Evolutionary conservation across 805 yeast species (phyloP).

Genomic region (Scheffersomyces amazonensis): DNA sequence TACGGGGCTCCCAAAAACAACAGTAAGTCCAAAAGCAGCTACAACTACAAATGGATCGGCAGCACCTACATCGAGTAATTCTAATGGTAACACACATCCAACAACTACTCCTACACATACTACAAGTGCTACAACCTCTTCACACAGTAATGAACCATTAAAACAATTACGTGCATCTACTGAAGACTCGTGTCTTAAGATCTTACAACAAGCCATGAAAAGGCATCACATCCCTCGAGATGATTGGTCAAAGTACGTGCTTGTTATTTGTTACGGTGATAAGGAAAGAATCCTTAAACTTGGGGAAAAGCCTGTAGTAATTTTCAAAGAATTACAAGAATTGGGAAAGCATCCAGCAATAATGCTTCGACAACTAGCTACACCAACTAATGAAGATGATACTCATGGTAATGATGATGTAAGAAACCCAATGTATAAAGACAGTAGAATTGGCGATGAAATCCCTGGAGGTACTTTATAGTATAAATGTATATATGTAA

Average conservation of each 20-base stretch:
- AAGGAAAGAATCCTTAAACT: slow-evolving; percentile 79
- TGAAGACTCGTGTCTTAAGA: slow-evolving; percentile 88
- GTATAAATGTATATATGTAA: neutral
- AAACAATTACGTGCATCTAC: slow-evolving; percentile 82
- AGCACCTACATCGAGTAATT: slow-evolving; percentile 17
- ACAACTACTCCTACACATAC: slow-evolving; percentile 19
- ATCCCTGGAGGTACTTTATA: slow-evolving; percentile 44
- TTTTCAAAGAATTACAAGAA: slow-evolving; percentile 81
- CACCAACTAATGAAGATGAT: slow-evolving; percentile 20
- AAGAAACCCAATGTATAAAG: slow-evolving; percentile 30
- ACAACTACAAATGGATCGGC: slow-evolving; percentile 18
- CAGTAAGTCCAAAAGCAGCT: too few species aligned
- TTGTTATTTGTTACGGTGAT: slow-evolving; percentile 88
- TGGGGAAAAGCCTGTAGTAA: slow-evolving; percentile 84
- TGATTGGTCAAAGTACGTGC: slow-evolving; percentile 86
- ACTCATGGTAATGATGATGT: slow-evolving; percentile 18
- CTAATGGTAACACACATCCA: slow-evolving; percentile 13
- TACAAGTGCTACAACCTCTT: slow-evolving; percentile 5
- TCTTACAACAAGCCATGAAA: slow-evolving; percentile 83
- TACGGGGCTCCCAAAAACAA: too few species aligned
- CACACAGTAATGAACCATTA: slow-evolving; percentile 55
- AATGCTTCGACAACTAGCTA: slow-evolving; percentile 82
- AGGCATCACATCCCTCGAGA: slow-evolving; percentile 73
- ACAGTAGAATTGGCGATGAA: slow-evolving; percentile 39
- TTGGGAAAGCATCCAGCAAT: slow-evolving; percentile 86